Percentiles rank a stretch among this genome's conserved stretches.
Conservation (phyloP, 306 rosid species). For the Ceratonia siliqua region DNA sequence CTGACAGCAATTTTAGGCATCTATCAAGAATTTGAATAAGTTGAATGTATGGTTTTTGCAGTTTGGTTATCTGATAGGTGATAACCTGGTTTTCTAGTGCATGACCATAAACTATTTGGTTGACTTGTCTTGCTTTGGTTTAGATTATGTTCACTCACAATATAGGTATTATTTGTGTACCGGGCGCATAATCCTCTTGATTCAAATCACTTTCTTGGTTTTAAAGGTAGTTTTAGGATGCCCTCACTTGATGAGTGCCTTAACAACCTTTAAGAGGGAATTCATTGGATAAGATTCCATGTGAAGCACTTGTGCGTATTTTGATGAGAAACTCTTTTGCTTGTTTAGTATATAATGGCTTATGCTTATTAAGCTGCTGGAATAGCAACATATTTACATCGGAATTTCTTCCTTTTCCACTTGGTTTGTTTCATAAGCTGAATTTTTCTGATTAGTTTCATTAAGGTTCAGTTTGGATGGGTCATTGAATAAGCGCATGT, state of each 20-base stretch:
- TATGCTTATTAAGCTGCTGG: neutral
- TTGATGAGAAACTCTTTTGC: neutral
- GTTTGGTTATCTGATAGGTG: neutral
- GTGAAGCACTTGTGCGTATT: neutral
- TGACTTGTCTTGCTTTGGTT: neutral
- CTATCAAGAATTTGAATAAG: neutral
- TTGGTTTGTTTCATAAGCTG: neutral
- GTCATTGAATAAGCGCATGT: too few species aligned
- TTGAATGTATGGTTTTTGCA: neutral
- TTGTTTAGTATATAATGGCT: neutral
- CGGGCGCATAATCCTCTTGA: neutral
- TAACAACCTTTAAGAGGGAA: neutral
- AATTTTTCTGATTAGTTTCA: too few species aligned
- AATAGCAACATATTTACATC: neutral
- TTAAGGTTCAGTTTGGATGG: too few species aligned
- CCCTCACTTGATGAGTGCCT: neutral
- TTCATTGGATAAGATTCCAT: neutral
- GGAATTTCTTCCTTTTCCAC: neutral
- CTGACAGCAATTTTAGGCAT: neutral
- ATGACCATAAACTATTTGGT: neutral
- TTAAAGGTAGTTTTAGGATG: neutral
- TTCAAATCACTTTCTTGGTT: neutral
- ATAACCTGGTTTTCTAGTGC: neutral
- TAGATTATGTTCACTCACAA: neutral
- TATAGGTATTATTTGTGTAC: neutral